Base-by-base conservation (phyloP, 176 grass and related monocot genomes). In the Urochloa ruziziensis region DNA sequence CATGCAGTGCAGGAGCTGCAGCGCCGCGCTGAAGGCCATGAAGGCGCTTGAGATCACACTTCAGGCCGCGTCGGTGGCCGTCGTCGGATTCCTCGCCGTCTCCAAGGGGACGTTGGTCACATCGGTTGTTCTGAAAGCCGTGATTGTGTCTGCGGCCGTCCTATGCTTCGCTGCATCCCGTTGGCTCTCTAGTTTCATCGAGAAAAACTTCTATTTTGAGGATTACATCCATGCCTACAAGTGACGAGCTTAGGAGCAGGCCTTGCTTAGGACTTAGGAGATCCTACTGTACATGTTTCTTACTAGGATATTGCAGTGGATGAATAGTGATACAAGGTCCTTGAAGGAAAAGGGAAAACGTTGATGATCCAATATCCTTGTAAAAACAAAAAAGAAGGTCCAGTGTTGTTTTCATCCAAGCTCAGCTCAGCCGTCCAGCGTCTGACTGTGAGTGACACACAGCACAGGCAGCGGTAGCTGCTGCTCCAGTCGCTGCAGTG, bases 181-280 rank as follows among this genome's bases (percentile, higher is more conserved):
- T 4, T 92, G 92, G 90, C 81, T 97, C 0, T 74, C 90, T 2
- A 76, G 74, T 68, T 97, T 89, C 90, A 88, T 94, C 74, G 40
- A 97, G 51, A 97, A 94, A 80, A 94, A 47, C 65, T 97, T 97
- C 67, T 94, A 97, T 39, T 97, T 89, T 83, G 88, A 94, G 74
- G 92, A 92, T 62, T 94, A 94, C 32, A 69, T 89, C 70, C 92
- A 97, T 82, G 92, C 95, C 49, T 91, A 88, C 89, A 92, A 86
- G 79, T 94, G 70, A 89, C 24, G n/a, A 1, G 63, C 10, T 13
- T 44, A 44, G 42, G 10, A 44, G 2, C 35, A 3, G 35, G 2
- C 5, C 5, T 5, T 37, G 35, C 5, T 37, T 37, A 37, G 2
- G 35, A 37, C 5, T 37, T 7, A 42, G 1, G 1, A 42, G 39